phyloP scores from a whole-genome alignment of 2,329 filamentous ascomycete genomes.

The Raffaelea albimanens region DNA sequence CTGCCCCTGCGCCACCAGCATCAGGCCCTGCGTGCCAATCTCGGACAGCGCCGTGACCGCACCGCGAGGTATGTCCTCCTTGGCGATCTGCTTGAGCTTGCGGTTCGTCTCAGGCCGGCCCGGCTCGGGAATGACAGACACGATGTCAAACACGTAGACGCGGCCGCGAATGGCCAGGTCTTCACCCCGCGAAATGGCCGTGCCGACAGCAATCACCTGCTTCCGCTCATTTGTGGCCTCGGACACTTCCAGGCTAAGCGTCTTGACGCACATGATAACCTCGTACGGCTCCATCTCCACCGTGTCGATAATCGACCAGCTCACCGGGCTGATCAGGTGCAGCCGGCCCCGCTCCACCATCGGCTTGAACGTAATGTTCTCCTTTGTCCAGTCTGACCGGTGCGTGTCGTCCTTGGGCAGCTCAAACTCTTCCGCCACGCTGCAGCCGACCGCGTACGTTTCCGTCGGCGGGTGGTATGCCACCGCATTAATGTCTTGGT shows the following conservation, averaged over 20 bases:
- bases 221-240: conserved; percentile 83
- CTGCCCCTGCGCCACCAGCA: conserved; percentile 86
- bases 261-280: conserved; percentile 70
- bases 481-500: conserved; percentile 61
- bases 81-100: conserved; percentile 75
- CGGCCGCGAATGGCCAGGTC: conserved; percentile 78
- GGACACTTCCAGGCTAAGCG: conserved; percentile 78
- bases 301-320: conserved; percentile 70
- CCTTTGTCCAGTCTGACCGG: conserved; percentile 70
- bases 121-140: conserved; percentile 83
- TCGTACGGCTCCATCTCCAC: conserved; percentile 66
- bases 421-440: conserved; percentile 60
- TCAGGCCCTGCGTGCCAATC: conserved; percentile 77
- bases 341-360: conserved; percentile 62
- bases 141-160: conserved; percentile 85
- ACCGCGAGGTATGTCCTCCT: conserved; percentile 84
- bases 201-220: conserved; percentile 75
- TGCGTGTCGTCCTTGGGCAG: conserved; percentile 80
- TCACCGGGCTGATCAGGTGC: conserved; percentile 68
- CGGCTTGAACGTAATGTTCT: conserved; percentile 56
- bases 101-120: conserved; percentile 76
- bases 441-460: conserved; percentile 70
- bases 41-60: conserved; percentile 80
- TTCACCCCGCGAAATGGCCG: conserved; percentile 78
- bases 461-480: conserved; percentile 67